Base-by-base conservation (phyloP, 2,329 filamentous ascomycete species). In the Fusarium pseudonygamai region DNA sequence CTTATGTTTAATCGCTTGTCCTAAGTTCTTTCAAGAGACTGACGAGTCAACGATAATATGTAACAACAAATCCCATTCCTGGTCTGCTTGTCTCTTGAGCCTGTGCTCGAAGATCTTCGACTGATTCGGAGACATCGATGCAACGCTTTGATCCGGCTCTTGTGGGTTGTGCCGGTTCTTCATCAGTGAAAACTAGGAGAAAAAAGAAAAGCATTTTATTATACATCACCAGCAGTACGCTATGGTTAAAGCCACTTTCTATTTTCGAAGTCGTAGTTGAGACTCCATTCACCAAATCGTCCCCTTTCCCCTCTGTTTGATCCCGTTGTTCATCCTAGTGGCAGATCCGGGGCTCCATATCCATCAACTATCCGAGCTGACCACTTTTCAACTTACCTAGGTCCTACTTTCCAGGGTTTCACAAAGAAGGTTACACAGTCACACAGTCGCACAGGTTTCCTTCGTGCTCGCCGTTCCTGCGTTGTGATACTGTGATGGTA, bases 301-400 rank as follows among this genome's bases (percentile, higher is more conserved):
- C 52, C 55, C 47, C 28, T 42, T 45, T 37, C 43, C 36, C 30
- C 28, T 58, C 34, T 50, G 59, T 71, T 66, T 47, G 53, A 62
- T 69, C 66, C 56, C 60, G 32, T 64, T 58, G 67, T 69, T 36
- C 36, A 55, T 64, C 50, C 59, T 65, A 24, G 62, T 61, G 60
- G 71, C 69, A 74, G 72, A 76, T 73, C 70, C 60, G 69, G 76
- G 69, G 75, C 69, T 67, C 76, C 70, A 69, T 78, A 74, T 40
- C 56, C 71, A 67, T 69, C 37, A 71, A 39, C 65, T 61, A 66
- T 68, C 69, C 75, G 53, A 70, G 69, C 67, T 74, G 66, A 74
- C 71, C 67, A 53, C 39, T 30, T 40, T 62, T 76, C 66, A 59
- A 24, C 26, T 26, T 30, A 49, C 20, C 40, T 30, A 69, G 16